Conservation (phyloP, 2,329 filamentous ascomycete genomes). For the Aschersonia sp. region DNA sequence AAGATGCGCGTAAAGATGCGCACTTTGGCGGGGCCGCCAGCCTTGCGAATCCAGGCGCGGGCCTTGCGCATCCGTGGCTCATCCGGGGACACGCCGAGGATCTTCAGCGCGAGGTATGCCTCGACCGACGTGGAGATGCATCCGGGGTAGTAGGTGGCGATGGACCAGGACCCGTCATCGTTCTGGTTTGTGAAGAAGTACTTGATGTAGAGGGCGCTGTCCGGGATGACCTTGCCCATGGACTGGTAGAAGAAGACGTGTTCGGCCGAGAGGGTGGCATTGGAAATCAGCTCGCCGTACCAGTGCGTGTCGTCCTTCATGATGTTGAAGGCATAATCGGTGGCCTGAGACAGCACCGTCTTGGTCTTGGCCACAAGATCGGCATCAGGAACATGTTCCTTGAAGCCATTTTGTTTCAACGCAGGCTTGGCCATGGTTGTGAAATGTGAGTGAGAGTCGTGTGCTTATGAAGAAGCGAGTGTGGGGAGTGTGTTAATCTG, state of each 20-base stretch:
- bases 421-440: background rate
- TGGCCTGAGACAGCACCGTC: background rate
- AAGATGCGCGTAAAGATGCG: conserved; percentile 5
- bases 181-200: conserved; percentile 3
- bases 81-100: conserved; percentile 2
- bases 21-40: conserved; percentile 3
- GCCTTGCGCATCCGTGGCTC: conserved; percentile 1
- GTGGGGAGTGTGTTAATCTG: background rate
- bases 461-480: too few relatives aligned
- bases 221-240: background rate
- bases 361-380: background rate
- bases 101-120: conserved; percentile 5
- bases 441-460: background rate
- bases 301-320: conserved; percentile 2
- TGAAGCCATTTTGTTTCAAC: background rate
- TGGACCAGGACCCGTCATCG: conserved; percentile 3
- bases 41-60: background rate
- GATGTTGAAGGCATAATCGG: background rate
- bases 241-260: conserved; percentile 4
- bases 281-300: conserved; percentile 2
- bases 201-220: background rate
- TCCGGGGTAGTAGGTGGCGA: conserved; percentile 3
- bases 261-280: conserved; percentile 4
- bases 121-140: conserved; percentile 2
- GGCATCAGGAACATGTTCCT: background rate